A percentile compares a stretch with the other conserved stretches of the same genome.
Evolutionary conservation across 345 rosid genomes (phyloP).

Genomic region (Citrus inodora): DNA sequence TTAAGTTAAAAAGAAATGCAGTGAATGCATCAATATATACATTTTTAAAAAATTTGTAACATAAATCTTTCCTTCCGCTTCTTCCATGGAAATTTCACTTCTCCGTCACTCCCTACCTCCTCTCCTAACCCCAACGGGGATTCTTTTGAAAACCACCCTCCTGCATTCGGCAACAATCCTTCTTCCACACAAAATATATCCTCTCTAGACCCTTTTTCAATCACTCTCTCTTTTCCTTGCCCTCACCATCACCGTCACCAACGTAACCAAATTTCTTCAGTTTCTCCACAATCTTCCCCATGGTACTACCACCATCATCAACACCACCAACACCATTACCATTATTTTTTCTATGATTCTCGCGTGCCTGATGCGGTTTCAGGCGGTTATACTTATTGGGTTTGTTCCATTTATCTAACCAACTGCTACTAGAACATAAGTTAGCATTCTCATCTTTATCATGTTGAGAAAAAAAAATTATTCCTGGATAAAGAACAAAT

Average conservation of each 20-base stretch:
- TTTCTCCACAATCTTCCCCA: no score
- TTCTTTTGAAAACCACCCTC: constrained; percentile 58
- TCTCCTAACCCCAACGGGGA: constrained; percentile 41
- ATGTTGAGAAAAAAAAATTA: background rate
- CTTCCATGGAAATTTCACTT: no score
- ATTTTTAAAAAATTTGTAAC: no score
- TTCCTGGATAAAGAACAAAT: constrained; percentile 17
- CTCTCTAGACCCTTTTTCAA: constrained; percentile 72
- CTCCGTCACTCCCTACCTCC: constrained; percentile 1
- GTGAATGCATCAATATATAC: no score
- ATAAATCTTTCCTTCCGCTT: no score
- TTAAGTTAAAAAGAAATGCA: background rate
- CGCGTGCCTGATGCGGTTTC: constrained; percentile 40
- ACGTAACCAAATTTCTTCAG: constrained; percentile 38
- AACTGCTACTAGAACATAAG: no score
- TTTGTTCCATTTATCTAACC: no score
- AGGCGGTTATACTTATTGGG: constrained; percentile 5
- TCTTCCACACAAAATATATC: constrained; percentile 69
- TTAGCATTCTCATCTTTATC: no score
- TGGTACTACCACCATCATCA: constrained; percentile 46
- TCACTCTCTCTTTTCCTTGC: constrained; percentile 42
- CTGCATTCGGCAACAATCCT: constrained; percentile 51
- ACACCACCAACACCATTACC: constrained; percentile 25
- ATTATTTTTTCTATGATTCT: constrained; percentile 42
- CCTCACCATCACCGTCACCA: constrained; percentile 44